These are phyloP conservation scores for Chalciporus piperatus DNA, from an alignment of 768 basidiomycete genomes.

Conservation along the genomic window DNA sequence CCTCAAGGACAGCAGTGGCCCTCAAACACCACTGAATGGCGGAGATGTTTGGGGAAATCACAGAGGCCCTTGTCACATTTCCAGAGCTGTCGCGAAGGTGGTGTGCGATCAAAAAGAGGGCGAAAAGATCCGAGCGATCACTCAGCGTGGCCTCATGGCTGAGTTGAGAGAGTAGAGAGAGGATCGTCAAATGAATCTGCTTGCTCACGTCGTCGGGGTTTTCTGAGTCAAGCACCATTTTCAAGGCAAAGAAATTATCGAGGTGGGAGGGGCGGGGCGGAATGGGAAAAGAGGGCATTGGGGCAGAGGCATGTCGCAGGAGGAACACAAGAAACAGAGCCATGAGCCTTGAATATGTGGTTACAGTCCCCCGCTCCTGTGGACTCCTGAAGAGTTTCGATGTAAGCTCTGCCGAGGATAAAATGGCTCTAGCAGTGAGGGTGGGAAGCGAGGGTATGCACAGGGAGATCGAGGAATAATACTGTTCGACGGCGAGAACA, in stretches of 20 bases:
- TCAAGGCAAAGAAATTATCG: too few species aligned
- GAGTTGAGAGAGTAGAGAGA: background rate
- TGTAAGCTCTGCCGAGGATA: background rate
- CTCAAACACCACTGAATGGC: background rate
- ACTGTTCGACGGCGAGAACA: background rate
- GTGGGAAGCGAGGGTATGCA: background rate
- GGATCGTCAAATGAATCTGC: background rate
- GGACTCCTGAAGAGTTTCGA: background rate
- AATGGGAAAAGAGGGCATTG: background rate
- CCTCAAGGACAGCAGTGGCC: background rate
- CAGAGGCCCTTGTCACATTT: background rate
- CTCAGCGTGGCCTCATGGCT: background rate
- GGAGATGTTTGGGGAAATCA: slow-evolving; percentile 1
- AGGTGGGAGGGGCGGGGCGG: background rate
- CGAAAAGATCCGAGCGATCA: slow-evolving; percentile 1
- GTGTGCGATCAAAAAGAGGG: background rate
- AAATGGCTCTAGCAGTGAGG: background rate
- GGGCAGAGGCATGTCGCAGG: background rate
- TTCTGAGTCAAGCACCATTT: background rate
- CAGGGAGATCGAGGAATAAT: background rate
- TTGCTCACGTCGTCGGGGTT: background rate
- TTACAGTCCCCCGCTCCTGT: background rate
- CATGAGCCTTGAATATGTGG: background rate
- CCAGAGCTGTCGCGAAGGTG: slow-evolving; percentile 2
- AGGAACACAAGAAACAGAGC: background rate